These are phyloP conservation scores for Pseudozyma sp. DNA, from an alignment of 1,284 basidiomycete genomes.

Conservation along the genomic window DNA sequence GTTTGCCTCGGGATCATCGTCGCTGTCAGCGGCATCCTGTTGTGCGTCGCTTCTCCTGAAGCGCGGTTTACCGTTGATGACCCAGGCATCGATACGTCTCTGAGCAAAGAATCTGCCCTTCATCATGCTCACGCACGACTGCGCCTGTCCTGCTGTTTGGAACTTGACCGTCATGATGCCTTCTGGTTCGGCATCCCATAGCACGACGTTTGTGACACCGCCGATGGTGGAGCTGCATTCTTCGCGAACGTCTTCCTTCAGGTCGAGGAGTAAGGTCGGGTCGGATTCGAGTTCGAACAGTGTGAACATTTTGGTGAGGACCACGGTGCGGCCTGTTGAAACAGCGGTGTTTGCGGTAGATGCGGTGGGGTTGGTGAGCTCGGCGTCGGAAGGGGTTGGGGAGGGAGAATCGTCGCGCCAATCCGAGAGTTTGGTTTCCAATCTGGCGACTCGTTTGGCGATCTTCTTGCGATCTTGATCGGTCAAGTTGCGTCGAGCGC, in stretches of 20 bases:
- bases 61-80: conserved; percentile 83
- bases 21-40: conserved; percentile 6
- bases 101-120: conserved; percentile 92
- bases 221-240: conserved; percentile 86
- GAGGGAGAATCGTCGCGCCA: conserved; percentile 61
- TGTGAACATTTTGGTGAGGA: conserved; percentile 84
- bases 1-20: conserved; percentile 30
- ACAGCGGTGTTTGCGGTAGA: conserved; percentile 1
- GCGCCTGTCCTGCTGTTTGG: conserved; percentile 84
- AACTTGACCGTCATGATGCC: conserved; percentile 98
- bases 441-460: conserved; percentile 49
- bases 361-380: not conserved
- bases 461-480: conserved; percentile 52
- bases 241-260: conserved; percentile 95
- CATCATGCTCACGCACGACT: conserved; percentile 95
- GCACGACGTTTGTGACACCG: conserved; percentile 94
- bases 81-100: conserved; percentile 81
- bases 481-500: conserved; percentile 25
- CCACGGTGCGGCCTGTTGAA: conserved; percentile 30
- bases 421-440: conserved; percentile 62
- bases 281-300: conserved; percentile 88
- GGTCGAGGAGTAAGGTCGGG: conserved; percentile 84
- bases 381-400: conserved; percentile 1
- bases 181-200: conserved; percentile 94
- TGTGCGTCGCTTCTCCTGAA: conserved; percentile 76